A percentile compares a stretch with the other conserved stretches of the same genome.
Evolutionary conservation across 495 filamentous ascomycete species (phyloP).

Genomic region (Penicillium chermesinum): DNA sequence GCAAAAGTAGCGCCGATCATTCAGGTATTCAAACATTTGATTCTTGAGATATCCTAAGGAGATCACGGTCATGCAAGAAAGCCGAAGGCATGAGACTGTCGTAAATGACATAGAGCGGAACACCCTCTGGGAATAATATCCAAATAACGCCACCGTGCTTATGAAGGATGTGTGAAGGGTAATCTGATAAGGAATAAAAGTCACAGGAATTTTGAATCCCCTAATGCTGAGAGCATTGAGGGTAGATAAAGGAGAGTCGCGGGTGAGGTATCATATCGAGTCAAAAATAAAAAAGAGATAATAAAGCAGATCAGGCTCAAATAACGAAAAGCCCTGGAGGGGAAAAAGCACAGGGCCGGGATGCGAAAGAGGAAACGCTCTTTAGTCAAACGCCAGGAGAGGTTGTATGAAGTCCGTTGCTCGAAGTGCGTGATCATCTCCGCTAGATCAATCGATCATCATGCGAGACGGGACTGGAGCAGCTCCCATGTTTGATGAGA

Average conservation of each 20-base stretch:
- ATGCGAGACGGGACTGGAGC: constrained; percentile 60
- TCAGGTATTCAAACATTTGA: constrained; percentile 5
- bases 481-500: constrained; percentile 45
- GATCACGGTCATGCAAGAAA: constrained; percentile 13
- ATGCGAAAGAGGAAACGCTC: constrained; percentile 7
- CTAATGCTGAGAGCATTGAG: background rate
- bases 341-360: background rate
- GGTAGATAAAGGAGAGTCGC: constrained; percentile 7
- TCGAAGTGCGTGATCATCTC: constrained; percentile 3
- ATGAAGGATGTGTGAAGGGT: constrained; percentile 17
- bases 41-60: constrained; percentile 11
- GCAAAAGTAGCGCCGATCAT: background rate
- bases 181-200: constrained; percentile 8
- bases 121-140: constrained; percentile 22
- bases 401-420: constrained; percentile 9
- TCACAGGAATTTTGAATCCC: constrained; percentile 21
- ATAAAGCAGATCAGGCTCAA: background rate
- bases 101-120: constrained; percentile 21
- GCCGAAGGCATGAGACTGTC: constrained; percentile 19
- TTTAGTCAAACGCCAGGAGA: constrained; percentile 13
- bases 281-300: constrained; percentile 11
- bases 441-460: constrained; percentile 70
- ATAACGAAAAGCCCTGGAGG: background rate
- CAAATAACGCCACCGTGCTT: constrained; percentile 23
- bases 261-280: constrained; percentile 37